These are phyloP conservation scores for Arthrinium phaeospermum DNA, from an alignment of 2,329 filamentous ascomycete species.

Conservation along the genomic window DNA sequence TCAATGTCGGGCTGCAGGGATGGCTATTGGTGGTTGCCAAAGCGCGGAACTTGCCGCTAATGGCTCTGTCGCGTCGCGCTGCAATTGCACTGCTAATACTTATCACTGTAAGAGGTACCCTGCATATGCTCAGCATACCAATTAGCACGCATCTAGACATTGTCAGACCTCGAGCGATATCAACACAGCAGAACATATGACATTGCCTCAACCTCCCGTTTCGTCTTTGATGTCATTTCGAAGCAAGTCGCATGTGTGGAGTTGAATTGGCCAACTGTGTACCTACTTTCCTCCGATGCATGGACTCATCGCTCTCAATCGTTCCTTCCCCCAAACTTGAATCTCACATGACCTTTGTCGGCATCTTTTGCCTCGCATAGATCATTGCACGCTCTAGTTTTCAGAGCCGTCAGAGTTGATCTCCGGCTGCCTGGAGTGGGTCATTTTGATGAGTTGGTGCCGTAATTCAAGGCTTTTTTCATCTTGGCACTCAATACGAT, in stretches of 20 bases:
- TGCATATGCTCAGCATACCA: background rate
- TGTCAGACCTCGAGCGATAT: background rate
- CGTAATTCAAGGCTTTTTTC: background rate
- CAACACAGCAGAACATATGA: background rate
- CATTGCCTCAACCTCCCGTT: background rate
- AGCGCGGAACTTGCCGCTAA: slow-evolving; percentile 11
- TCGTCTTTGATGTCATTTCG: background rate
- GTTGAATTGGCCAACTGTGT: background rate
- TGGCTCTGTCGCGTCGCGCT: slow-evolving; percentile 1
- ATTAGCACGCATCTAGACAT: background rate
- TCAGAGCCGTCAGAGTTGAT: background rate
- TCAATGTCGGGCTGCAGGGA: background rate
- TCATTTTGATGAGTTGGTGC: background rate
- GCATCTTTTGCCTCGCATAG: background rate
- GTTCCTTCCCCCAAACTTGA: background rate
- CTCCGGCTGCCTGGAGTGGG: background rate
- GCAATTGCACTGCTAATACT: background rate
- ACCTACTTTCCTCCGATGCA: background rate
- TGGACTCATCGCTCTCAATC: background rate
- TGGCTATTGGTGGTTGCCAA: background rate
- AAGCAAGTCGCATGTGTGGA: background rate
- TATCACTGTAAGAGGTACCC: background rate
- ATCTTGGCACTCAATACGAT: background rate
- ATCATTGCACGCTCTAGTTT: background rate
- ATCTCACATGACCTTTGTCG: background rate